Evolutionary conservation across 1,284 basidiomycete species (phyloP), one percentile per base, ranked within the genome.

Genomic region (Naganishia cerealis): DNA sequence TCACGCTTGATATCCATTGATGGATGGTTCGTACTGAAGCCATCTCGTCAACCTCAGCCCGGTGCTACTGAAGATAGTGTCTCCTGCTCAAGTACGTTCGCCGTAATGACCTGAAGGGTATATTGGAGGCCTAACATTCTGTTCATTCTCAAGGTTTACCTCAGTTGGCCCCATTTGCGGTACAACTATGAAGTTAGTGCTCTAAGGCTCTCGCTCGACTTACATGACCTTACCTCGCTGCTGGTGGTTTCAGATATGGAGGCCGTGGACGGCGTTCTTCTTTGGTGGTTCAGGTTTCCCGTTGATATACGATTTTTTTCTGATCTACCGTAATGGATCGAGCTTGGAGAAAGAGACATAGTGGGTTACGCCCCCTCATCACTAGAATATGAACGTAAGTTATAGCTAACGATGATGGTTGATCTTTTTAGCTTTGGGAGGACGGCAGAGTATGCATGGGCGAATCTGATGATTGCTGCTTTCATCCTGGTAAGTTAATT

Each of bases 321-420:
- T 77, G 48, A 77, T 79, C 26, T 80, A 77, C 61, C 76, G 76
- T 13, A 81, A 79, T 40, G 79, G 78, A 1, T 75, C 75, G 2
- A 65, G 75, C 2, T 71, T 81, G 54, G 80, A 81, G 63, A 69
- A 62, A 39, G 73, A 75, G 24, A 71, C 69, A 21, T 76, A 71
- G 79, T 79, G 52, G 71, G 77, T 71, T n/a, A 29, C 48, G 36
- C 16, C 3, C 18, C 50, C n/a, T 29, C 16, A 13, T 15, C 10
- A 16, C 13, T 13, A 26, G 8, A 1, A 54, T 21, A 24, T 33
- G 2, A 13, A 3, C 40, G 33, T 6, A 24, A 26, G 8, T 29
- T 7, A 58, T 16, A 21, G 57, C 3, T 6, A 5, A 13, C 21
- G 18, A 46, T 40, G 8, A n/a, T 12, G 16, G 7, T 13, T 26